A percentile compares a stretch with the other conserved stretches of the same genome.
Evolutionary conservation across 1,284 basidiomycete genomes (phyloP).

Genomic region (Coniophora puteana): DNA sequence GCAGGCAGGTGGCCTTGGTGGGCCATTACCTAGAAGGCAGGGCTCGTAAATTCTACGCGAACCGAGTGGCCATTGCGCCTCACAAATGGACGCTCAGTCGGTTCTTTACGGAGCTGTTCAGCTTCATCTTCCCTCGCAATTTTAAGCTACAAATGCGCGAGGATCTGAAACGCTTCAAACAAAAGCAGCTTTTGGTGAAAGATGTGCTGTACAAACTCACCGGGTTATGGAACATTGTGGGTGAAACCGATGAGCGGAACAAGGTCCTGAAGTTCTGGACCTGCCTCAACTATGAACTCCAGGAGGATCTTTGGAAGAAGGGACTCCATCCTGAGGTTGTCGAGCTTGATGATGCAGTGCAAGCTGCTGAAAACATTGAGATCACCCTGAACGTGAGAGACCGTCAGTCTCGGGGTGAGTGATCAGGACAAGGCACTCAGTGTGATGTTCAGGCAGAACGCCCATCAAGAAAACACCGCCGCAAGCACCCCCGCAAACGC

Average conservation of each 20-base stretch:
- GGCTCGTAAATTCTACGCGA: conserved; percentile 37
- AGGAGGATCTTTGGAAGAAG: conserved; percentile 25
- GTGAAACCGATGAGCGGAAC: conserved; percentile 18
- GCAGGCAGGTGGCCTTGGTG: conserved; percentile 21
- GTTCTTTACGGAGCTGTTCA: conserved; percentile 25
- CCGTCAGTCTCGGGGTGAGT: no score
- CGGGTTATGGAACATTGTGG: conserved; percentile 24
- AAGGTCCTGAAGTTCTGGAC: conserved; percentile 32
- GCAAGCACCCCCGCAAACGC: no score
- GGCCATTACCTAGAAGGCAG: conserved; percentile 29
- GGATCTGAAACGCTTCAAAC: conserved; percentile 16
- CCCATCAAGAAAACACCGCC: no score
- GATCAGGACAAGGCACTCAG: no score
- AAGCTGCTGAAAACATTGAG: conserved; percentile 23
- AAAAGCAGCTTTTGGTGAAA: conserved; percentile 16
- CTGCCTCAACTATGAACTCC: conserved; percentile 24
- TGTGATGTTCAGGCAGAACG: no score
- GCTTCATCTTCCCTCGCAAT: conserved; percentile 25
- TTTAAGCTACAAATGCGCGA: conserved; percentile 15
- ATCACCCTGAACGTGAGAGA: conserved; percentile 10
- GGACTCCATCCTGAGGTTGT: conserved; percentile 27
- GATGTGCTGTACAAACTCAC: conserved; percentile 20
- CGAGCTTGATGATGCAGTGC: conserved; percentile 18
- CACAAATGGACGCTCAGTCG: conserved; percentile 15
- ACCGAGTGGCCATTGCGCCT: conserved; percentile 23